phyloP scores from a whole-genome alignment of 768 basidiomycete species.

The Suillus occidentalis region DNA sequence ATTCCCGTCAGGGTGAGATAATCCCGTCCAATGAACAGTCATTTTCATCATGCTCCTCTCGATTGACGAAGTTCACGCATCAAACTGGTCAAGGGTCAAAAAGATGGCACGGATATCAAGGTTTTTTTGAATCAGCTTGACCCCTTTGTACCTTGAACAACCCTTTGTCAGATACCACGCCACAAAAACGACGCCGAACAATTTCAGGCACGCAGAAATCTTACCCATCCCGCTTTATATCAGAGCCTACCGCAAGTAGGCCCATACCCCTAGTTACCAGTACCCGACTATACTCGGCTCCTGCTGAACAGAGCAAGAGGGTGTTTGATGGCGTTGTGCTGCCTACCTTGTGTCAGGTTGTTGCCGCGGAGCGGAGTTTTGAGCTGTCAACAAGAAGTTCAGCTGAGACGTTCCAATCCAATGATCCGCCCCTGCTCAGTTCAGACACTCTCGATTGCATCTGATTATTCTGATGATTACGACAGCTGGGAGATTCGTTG shows the following conservation, averaged over 20 bases:
- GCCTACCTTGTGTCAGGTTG: constrained; percentile 22
- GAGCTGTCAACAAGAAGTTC: neutral
- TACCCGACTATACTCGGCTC: constrained; percentile 25
- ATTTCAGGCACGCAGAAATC: constrained; percentile 12
- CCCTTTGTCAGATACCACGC: constrained; percentile 14
- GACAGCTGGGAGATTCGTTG: constrained; percentile 32
- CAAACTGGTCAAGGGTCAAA: neutral
- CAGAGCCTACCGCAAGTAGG: constrained; percentile 30
- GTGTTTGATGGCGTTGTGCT: constrained; percentile 34
- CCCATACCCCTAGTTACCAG: constrained; percentile 20
- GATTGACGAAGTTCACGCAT: neutral
- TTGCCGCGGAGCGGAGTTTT: constrained; percentile 13
- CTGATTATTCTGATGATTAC: constrained; percentile 26
- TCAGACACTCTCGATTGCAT: constrained; percentile 7
- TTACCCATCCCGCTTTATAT: constrained; percentile 20
- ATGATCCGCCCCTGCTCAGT: constrained; percentile 2
- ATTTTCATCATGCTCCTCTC: neutral
- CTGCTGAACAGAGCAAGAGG: constrained; percentile 14
- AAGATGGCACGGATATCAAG: neutral
- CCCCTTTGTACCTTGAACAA: neutral
- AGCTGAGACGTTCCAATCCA: neutral
- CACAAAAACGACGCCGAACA: constrained; percentile 25
- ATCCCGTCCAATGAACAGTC: neutral
- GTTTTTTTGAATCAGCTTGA: constrained; percentile 12
- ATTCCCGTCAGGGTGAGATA: neutral